Base-by-base conservation (phyloP, 352 stramenopile genomes). In the Saprolegnia diclina region DNA sequence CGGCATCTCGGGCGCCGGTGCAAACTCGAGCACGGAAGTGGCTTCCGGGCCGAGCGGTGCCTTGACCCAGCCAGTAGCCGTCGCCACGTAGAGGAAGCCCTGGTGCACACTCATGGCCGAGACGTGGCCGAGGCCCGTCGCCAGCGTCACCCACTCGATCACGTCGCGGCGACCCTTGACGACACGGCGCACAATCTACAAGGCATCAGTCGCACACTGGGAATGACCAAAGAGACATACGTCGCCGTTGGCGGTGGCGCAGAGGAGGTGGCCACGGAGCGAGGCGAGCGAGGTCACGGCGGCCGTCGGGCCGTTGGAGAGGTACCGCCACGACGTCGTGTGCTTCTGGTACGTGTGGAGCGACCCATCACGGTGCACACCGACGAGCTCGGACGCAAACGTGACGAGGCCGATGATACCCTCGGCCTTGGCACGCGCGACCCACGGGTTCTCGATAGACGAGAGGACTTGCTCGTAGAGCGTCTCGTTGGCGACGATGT, bases 381-480 rank as follows among this genome's bases (percentile, higher is more conserved):
- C 86, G 11, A 91, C 79, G 22, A 94, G 65, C 35, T 94, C 79
- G 13, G 80, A 87, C 44, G 81, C 80, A 57, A 91, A 94, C 22
- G 86, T 92, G 38, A 91, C 80, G 67, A 94, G 82, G 0, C 79
- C 81, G 11, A 74, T 63, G 42, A 92, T 73, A 66, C 78, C 71
- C 4, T 65, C 54, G 5, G 84, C 83, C 6, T 80, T 71, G 0
- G 76, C 74, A 13, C 86, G 70, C 21, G 71, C 72, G 21, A 26
- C 65, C 86, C 86, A 94, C 7, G 75, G 66, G 1, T 37, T 40
- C 6, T 53, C 57, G 19, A 40, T 24, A 4, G n/a, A 22, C 26
- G 48, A 24, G 7, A 66, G 38, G 24, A 21, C 26, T 37, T 83
- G 83, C 18, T 82, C 80, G 71, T 85, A 91, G 42, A 94, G 65